Percentiles rank a stretch among this genome's conserved stretches.
These are phyloP conservation scores for Sclerotinia subarctica DNA, from an alignment of 2,329 filamentous ascomycete species.

Conservation along the genomic window DNA sequence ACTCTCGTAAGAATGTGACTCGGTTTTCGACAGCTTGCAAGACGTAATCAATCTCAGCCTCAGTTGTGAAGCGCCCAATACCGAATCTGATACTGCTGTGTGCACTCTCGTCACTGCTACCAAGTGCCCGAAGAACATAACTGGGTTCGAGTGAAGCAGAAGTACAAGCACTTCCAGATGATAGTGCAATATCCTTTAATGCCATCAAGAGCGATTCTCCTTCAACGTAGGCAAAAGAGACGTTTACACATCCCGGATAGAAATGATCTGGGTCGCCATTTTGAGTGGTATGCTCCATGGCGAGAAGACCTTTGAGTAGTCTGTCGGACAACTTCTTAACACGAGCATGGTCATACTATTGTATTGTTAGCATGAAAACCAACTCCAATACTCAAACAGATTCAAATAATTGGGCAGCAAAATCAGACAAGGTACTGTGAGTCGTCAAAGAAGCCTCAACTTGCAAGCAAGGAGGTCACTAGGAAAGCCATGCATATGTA, in stretches of 20 bases:
- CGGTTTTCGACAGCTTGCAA: slow-evolving; percentile 88
- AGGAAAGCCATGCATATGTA: slow-evolving; percentile 88
- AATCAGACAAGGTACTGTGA: slow-evolving; percentile 37
- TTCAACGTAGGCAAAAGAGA: slow-evolving; percentile 97
- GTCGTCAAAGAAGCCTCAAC: slow-evolving; percentile 40
- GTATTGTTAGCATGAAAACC: slow-evolving; percentile 29
- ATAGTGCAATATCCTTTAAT: slow-evolving; percentile 94
- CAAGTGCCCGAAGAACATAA: slow-evolving; percentile 90
- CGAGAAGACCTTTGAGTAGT: slow-evolving; percentile 74
- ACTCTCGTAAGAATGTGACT: slow-evolving; percentile 87
- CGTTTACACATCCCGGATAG: slow-evolving; percentile 96
- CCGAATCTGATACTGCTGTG: slow-evolving; percentile 98
- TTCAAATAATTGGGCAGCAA: slow-evolving; percentile 28
- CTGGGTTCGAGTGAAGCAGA: slow-evolving; percentile 95
- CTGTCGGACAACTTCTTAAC: slow-evolving; percentile 80
- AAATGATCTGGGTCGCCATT: slow-evolving; percentile 82
- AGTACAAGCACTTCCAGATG: slow-evolving; percentile 94
- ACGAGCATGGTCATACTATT: slow-evolving; percentile 85
- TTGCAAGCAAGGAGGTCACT: slow-evolving; percentile 52
- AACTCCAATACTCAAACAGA: slow-evolving; percentile 31
- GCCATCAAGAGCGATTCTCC: slow-evolving; percentile 98
- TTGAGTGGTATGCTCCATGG: slow-evolving; percentile 87
- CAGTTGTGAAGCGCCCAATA: slow-evolving; percentile 94
- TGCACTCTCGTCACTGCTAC: slow-evolving; percentile 94
- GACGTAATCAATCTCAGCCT: slow-evolving; percentile 94